Evolutionary conservation across 1,139 yeast genomes (phyloP).

Genomic region (Hanseniaspora gamundiae): DNA sequence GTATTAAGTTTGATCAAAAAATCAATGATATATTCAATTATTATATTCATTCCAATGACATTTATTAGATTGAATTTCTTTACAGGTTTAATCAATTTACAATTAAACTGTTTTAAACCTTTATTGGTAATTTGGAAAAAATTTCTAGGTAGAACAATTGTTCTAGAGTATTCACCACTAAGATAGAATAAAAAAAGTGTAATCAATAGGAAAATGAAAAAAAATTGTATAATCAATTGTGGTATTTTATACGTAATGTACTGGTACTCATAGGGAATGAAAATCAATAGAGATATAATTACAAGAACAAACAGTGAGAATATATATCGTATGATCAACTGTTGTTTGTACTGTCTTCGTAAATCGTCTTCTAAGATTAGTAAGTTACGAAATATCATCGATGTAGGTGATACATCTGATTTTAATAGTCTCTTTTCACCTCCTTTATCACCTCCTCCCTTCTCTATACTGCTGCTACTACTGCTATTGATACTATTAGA

Average conservation of each 20-base stretch:
- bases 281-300: constrained; percentile 24
- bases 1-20: not conserved
- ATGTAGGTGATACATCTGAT: constrained; percentile 39
- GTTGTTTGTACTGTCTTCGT: constrained; percentile 67
- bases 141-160: constrained; percentile 70
- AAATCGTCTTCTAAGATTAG: constrained; percentile 76
- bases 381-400: constrained; percentile 67
- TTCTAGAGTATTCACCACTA: constrained; percentile 80
- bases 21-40: not conserved
- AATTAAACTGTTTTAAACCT: constrained; percentile 73
- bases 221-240: constrained; percentile 36
- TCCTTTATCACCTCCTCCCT: not conserved
- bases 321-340: constrained; percentile 55
- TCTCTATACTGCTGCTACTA: not conserved
- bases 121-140: constrained; percentile 74
- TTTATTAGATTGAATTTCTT: constrained; percentile 37
- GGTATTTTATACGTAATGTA: constrained; percentile 3
- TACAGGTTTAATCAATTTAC: constrained; percentile 60
- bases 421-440: constrained; percentile 2
- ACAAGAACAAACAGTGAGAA: constrained; percentile 59
- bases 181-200: constrained; percentile 69
- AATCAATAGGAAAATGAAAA: constrained; percentile 52
- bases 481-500: not conserved
- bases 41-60: not conserved
- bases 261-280: constrained; percentile 3